Evolutionary conservation across 306 rosid genomes (phyloP).

Genomic region (Pterocarpus macrocarpus): DNA sequence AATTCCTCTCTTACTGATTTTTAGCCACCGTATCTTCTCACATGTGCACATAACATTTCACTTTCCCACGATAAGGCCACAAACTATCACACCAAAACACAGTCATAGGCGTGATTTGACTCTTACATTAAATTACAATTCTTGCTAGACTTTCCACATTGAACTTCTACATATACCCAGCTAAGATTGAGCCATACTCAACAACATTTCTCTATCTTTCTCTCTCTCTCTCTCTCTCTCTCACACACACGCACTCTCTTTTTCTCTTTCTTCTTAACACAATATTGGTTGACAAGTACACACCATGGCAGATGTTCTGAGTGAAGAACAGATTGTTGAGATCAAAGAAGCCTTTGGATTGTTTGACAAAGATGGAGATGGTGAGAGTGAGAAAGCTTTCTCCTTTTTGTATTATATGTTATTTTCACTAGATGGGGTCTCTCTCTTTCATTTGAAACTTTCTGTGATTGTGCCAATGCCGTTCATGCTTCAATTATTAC

Average conservation of each 20-base stretch:
- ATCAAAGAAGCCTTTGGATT: conserved; percentile 92
- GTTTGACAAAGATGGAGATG: conserved; percentile 98
- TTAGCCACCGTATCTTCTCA: no score
- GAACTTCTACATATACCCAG: conserved; percentile 84
- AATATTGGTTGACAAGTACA: not conserved
- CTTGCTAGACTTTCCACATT: conserved; percentile 35
- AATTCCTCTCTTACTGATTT: no score
- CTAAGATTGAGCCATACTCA: conserved; percentile 81
- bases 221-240: conserved; percentile 39
- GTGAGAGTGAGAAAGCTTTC: conserved; percentile 51
- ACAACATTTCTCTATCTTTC: conserved; percentile 20
- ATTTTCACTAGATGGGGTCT: not conserved
- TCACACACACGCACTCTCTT: conserved; percentile 18
- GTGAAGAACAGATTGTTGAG: conserved; percentile 90
- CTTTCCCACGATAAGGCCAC: conserved; percentile 52
- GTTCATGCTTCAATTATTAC: not conserved
- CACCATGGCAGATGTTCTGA: conserved; percentile 73
- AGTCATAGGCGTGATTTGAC: conserved; percentile 63
- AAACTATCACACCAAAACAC: conserved; percentile 46
- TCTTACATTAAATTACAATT: conserved; percentile 22
- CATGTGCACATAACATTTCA: no score
- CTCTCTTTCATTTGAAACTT: not conserved
- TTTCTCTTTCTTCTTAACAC: not conserved
- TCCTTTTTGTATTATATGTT: not conserved
- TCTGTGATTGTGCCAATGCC: not conserved